Base-by-base conservation (phyloP, 257 asterid genomes). In the Dorcoceras hygrometricum region DNA sequence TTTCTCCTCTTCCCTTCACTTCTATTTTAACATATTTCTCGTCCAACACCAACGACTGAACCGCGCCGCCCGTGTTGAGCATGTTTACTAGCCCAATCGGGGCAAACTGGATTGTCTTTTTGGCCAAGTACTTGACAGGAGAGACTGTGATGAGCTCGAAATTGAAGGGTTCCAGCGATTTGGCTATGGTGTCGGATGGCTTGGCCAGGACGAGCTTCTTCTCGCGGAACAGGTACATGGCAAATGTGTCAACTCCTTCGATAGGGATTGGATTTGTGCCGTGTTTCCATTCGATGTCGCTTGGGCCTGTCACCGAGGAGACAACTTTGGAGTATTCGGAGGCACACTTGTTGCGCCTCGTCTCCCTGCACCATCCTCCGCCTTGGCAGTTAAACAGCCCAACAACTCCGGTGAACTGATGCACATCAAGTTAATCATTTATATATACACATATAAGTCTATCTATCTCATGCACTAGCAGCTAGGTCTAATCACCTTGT, bases 351-450 rank as follows among this genome's bases (percentile, higher is more conserved):
- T 89, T 91, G 61, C 93, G 86, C 24, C 98, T 79, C 18, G 78
- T 69, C 59, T 91, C 89, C 3, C 91, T 83, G 69, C 79, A 65
- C 98, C 98, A 91, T 7, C 98, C 98, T 66, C 98, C 98, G 51
- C 98, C 98, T 75, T 91, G 98, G 80, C 98, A 91, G 68, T 89
- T 91, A 72, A 91, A 91, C 4, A 95, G 87, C 1, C 98, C 98
- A 5, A 91, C 70, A 57, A 89, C 97, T 78, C 96, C 98, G 1
- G 91, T 87, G 79, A 77, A 89, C 98, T 91, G 78, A 51, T 56
- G 5, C 19, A 70, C 62, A 48, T 23, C 11, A 0, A 32, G 11
- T 31, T 31, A n/a, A n/a, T n/a, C n/a, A n/a, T n/a, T n/a, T n/a
- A n/a, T n/a, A n/a, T n/a, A n/a, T n/a, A n/a, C n/a, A n/a, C n/a